Evolutionary conservation across 1,139 yeast genomes (phyloP), one percentile per base, ranked within the genome.

Genomic region (Zygosaccharomyces sapae): DNA sequence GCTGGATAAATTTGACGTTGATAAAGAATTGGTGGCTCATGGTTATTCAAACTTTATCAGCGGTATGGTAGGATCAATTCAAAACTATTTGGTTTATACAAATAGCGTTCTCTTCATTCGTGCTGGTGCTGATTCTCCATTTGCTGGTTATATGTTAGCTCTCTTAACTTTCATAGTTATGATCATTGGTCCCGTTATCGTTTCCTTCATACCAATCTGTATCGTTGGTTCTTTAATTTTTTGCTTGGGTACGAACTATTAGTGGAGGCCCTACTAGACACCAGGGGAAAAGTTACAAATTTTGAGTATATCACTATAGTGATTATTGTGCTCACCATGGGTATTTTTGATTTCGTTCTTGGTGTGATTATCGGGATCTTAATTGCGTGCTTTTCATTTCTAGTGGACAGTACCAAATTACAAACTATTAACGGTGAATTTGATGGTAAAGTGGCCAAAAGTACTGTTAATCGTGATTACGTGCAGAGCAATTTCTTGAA

Each of bases 141-240:
- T 86, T 25, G 94, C 97, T 4, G 98, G 98, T 10, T 74, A 89
- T 10, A 71, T 92, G 74, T 74, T 92, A 47, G 96, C 97, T 0
- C 56, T 79, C 1, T 94, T 92, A 1, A 92, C 98, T 0, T 79
- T 77, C 13, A 76, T 75, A 0, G 83, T 92, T 9, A 86, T 92
- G 95, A 63, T 86, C 40, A 79, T 83, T 5, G 98, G 98, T 0
- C 97, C 98, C 0, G 85, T 77, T 1, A 82, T 90, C n/a, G 88
- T 92, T 62, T 96, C 97, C 0, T 86, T 74, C 61, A 92, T 92
- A 44, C 98, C 98, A 0, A 88, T 92, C 16, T 85, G 95, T 70
- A 96, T 92, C 31, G 98, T 92, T 24, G 97, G 97, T 0, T 81
- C 97, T 0, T 77, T 92, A 51, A 92, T 92, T 86, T 66, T n/a